phyloP scores from a whole-genome alignment of 495 filamentous ascomycete species.

The Trypethelium eluteriae region DNA sequence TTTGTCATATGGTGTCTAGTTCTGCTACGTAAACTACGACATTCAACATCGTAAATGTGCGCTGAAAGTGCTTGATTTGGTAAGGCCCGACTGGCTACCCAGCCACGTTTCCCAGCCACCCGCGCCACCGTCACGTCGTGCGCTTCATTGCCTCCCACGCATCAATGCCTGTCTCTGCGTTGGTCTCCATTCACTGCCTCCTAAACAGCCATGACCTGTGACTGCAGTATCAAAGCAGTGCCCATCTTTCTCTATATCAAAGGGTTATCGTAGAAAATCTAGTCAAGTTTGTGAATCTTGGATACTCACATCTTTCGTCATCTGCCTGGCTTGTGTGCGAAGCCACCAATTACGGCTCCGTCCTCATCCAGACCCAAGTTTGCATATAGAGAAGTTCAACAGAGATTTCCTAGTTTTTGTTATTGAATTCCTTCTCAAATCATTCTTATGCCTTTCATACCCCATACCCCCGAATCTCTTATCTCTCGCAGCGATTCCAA shows the following conservation, averaged over 20 bases:
- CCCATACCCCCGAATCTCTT: slow-evolving; percentile 76
- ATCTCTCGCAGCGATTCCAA: slow-evolving; percentile 72
- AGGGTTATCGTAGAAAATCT: not conserved
- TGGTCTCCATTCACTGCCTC: not conserved
- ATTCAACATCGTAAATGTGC: too few species aligned
- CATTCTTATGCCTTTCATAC: slow-evolving; percentile 59
- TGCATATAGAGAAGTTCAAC: not conserved
- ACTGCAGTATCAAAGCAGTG: not conserved
- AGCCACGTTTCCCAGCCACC: not conserved
- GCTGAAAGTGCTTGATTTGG: too few species aligned
- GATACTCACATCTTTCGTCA: not conserved
- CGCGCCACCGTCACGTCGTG: too few species aligned
- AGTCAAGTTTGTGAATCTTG: not conserved
- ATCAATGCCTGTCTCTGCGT: not conserved
- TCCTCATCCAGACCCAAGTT: not conserved
- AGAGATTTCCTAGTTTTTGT: not conserved
- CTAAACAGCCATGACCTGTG: not conserved
- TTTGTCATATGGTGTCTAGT: too few species aligned
- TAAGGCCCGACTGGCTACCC: not conserved
- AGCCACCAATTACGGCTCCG: too few species aligned
- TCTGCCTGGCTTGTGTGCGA: not conserved
- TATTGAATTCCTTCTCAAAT: not conserved
- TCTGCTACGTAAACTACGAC: too few species aligned
- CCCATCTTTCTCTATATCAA: not conserved
- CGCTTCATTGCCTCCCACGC: not conserved